Conservation (phyloP, 257 asterid species). For the Plantago ovata region DNA sequence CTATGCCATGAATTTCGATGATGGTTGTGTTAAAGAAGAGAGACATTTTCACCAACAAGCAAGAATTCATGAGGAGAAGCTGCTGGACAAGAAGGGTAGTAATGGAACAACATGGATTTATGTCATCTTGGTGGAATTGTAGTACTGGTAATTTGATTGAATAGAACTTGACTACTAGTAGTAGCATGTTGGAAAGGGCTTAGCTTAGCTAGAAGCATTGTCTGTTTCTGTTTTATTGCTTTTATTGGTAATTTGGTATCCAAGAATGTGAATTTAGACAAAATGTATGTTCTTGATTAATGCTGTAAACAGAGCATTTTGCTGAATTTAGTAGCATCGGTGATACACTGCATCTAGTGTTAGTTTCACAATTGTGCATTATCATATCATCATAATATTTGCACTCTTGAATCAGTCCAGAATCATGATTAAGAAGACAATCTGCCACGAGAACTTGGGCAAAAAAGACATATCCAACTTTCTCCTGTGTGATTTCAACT, state of each 20-base stretch:
- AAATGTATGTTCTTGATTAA: neutral
- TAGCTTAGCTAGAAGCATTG: neutral
- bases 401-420: too few species aligned
- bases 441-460: too few species aligned
- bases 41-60: constrained; percentile 9
- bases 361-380: too few species aligned
- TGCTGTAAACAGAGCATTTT: too few species aligned
- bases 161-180: too few species aligned
- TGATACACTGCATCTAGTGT: too few species aligned
- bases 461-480: too few species aligned
- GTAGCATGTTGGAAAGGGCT: neutral
- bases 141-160: too few species aligned
- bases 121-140: constrained; percentile 35
- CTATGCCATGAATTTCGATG: constrained; percentile 61
- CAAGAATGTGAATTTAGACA: neutral
- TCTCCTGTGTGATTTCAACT: too few species aligned
- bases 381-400: too few species aligned
- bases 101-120: constrained; percentile 30
- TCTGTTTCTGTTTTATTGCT: neutral
- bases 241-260: neutral
- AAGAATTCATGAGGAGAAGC: constrained; percentile 13
- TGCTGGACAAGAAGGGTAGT: constrained; percentile 2
- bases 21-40: constrained; percentile 32
- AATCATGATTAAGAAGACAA: too few species aligned
- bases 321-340: too few species aligned